phyloP scores from a whole-genome alignment of 768 basidiomycete species.

The Sporobolomyces pararoseus region DNA sequence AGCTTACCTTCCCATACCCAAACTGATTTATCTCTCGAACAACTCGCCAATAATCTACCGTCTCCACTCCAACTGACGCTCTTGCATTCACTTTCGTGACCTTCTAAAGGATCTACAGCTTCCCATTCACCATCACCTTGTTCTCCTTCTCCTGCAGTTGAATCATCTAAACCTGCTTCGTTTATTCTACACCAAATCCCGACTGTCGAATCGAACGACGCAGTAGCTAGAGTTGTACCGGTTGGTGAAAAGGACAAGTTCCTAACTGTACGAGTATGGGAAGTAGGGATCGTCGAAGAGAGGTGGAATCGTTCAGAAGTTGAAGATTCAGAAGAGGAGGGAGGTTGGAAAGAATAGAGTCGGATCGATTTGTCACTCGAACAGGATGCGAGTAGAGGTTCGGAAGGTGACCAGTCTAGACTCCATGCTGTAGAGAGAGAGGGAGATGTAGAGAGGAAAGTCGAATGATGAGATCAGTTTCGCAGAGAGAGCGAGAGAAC shows the following conservation, averaged over 20 bases:
- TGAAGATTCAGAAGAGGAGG: slow-evolving; percentile 46
- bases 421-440: slow-evolving; percentile 61
- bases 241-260: slow-evolving; percentile 83
- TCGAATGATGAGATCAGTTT: background rate
- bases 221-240: slow-evolving; percentile 79
- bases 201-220: slow-evolving; percentile 88
- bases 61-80: slow-evolving; percentile 74
- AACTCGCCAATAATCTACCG: slow-evolving; percentile 82
- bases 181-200: slow-evolving; percentile 74
- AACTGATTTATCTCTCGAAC: slow-evolving; percentile 92
- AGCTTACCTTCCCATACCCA: slow-evolving; percentile 91
- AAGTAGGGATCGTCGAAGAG: slow-evolving; percentile 67
- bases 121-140: slow-evolving; percentile 61
- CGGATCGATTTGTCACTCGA: slow-evolving; percentile 90
- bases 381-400: slow-evolving; percentile 81
- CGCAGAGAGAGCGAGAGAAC: background rate
- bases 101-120: slow-evolving; percentile 69
- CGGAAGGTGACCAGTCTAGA: slow-evolving; percentile 79
- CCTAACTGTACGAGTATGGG: slow-evolving; percentile 82
- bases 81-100: slow-evolving; percentile 95
- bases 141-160: slow-evolving; percentile 79
- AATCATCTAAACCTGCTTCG: slow-evolving; percentile 47
- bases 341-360: slow-evolving; percentile 64
- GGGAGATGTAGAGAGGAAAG: background rate
- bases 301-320: slow-evolving; percentile 44